Base-by-base conservation (phyloP, 768 basidiomycete genomes). In the Chiua virens region DNA sequence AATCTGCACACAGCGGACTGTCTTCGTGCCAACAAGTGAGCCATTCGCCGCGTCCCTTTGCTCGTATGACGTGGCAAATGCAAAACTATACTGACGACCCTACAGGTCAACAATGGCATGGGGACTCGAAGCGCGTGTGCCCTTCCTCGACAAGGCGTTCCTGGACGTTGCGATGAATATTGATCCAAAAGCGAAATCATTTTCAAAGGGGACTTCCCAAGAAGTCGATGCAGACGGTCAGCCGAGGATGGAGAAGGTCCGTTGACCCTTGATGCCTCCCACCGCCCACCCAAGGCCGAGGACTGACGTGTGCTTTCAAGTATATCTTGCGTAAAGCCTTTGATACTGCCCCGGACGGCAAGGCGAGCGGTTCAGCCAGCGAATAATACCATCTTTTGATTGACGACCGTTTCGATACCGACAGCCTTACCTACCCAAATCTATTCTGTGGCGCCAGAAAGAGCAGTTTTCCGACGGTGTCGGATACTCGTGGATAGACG, bases 381-480 rank as follows among this genome's bases (percentile, higher is more conserved):
- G 15, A 47, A 25, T 27, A 2, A 25, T 3, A 20, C 20, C 6
- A 4, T n/a, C 34, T 15, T 27, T 21, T 39, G 38, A 22, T 36
- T 10, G 25, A 34, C 36, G 45, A 52, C 25, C 14, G 13, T 28
- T 13, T 37, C 22, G 5, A 28, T 53, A 3, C 5, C 43, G 55
- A 25, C 22, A 92, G 87, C 87, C 92, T 2, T 99, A 98, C 73
- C 83, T 99, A 45, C 97, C 97, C 13, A 79, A 79, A 50, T 91
- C 89, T 15, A 98, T 99, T 62, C 78, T 99, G 37, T 99, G 97
- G 97, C 81, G 97, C 50, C 97, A 99, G 70, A 99, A 99, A 70
- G 97, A 99, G 72, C 95, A 98, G 63, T 99, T 99, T 75, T 98
- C 95, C 2, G 97, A 99, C 63, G 97, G 97, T 47, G 94, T 97